A percentile compares a stretch with the other conserved stretches of the same genome.
Evolutionary conservation across 2,329 filamentous ascomycete genomes (phyloP).

Genomic region (Aspergillus novofumigatus): DNA sequence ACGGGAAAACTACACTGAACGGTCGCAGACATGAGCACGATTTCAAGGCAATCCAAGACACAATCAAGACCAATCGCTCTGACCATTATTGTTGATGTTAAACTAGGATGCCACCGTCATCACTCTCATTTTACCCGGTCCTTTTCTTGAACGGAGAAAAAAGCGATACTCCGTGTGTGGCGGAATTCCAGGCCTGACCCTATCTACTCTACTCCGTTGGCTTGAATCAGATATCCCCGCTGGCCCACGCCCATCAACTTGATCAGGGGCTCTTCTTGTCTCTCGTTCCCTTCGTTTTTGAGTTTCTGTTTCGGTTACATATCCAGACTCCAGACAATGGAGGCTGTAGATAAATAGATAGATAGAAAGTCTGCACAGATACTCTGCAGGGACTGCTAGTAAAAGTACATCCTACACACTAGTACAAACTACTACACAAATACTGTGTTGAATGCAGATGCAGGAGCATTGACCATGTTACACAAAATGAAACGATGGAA

Average conservation of each 20-base stretch:
- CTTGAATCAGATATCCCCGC: not conserved
- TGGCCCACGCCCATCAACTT: not conserved
- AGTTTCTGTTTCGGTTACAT: not conserved
- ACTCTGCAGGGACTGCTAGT: not conserved
- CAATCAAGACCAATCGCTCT: not conserved
- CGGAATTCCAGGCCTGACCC: not conserved
- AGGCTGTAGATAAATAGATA: not conserved
- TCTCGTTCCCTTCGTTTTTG: not conserved
- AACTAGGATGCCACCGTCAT: not conserved
- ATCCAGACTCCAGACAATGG: not conserved
- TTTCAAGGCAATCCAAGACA: not conserved
- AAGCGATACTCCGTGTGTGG: slow-evolving; percentile 2
- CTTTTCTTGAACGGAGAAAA: slow-evolving; percentile 2
- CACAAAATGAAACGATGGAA: not conserved
- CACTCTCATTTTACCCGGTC: not conserved
- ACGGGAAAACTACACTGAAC: not conserved
- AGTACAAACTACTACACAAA: not conserved
- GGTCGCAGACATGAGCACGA: not conserved
- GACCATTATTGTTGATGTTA: not conserved
- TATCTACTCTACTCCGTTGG: not conserved
- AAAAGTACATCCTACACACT: not conserved
- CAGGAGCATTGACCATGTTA: not conserved
- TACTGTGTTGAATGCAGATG: not conserved
- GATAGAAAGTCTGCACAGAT: not conserved
- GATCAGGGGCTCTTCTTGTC: not conserved